Conservation (phyloP, 257 asterid species). For the Primulina huaijiensis region DNA sequence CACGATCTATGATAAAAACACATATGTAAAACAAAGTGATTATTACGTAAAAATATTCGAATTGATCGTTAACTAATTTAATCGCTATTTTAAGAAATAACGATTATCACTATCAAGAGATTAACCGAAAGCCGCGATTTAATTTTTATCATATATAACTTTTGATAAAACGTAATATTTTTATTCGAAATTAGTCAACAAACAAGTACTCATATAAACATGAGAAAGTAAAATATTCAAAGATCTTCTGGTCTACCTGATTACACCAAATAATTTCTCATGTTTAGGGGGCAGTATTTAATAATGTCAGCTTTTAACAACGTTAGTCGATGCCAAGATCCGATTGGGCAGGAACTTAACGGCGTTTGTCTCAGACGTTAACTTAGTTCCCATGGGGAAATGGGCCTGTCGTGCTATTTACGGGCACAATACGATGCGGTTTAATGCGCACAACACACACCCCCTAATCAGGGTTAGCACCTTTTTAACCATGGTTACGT, state of each 20-base stretch:
- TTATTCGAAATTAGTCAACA: too few relatives aligned
- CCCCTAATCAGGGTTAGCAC: not conserved
- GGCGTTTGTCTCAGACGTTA: conserved; percentile 37
- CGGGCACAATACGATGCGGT: conserved; percentile 51
- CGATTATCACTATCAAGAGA: too few relatives aligned
- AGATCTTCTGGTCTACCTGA: not conserved
- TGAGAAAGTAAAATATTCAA: not conserved
- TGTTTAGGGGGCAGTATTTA: conserved; percentile 36
- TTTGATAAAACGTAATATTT: too few relatives aligned
- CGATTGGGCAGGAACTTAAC: conserved; percentile 37
- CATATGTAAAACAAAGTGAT: too few relatives aligned
- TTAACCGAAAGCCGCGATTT: too few relatives aligned
- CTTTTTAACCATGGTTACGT: conserved; percentile 27
- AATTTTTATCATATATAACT: too few relatives aligned
- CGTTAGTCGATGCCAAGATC: conserved; percentile 29
- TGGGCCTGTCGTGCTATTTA: conserved; percentile 59
- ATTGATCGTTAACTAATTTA: too few relatives aligned
- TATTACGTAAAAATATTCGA: too few relatives aligned
- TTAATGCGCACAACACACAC: conserved; percentile 11
- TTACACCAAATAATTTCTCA: not conserved
- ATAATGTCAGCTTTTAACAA: conserved; percentile 32
- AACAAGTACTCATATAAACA: too few relatives aligned
- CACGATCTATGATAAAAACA: too few relatives aligned
- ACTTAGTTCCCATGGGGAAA: conserved; percentile 47
- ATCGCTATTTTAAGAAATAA: too few relatives aligned